phyloP scores from a whole-genome alignment of 176 grass and related monocot genomes.

The Oryza longistaminata region DNA sequence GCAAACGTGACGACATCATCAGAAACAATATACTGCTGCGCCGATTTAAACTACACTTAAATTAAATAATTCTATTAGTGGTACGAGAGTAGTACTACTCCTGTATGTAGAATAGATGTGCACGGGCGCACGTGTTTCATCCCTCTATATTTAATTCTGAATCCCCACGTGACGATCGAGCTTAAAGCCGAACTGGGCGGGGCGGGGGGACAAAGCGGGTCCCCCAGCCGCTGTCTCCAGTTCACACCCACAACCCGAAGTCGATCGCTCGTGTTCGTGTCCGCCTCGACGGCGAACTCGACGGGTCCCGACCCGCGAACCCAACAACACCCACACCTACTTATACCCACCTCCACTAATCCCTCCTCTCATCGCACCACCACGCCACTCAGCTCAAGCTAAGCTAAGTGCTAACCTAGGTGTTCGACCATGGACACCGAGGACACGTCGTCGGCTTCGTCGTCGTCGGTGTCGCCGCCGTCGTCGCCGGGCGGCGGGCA shows the following conservation, averaged over 20 bases:
- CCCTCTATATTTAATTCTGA: neutral
- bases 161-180: neutral
- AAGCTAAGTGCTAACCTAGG: neutral
- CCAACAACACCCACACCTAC: neutral
- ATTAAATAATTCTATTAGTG: too few relatives aligned
- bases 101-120: too few relatives aligned
- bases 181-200: too few relatives aligned
- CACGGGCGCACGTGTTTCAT: conserved; percentile 7
- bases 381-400: neutral
- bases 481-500: too few relatives aligned
- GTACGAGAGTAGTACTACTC: too few relatives aligned
- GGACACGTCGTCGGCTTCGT: neutral
- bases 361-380: neutral
- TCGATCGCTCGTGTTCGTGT: neutral
- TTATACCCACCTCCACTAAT: neutral
- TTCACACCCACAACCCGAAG: conserved; percentile 12
- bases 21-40: too few relatives aligned
- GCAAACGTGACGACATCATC: too few relatives aligned
- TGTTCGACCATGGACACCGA: conserved; percentile 5
- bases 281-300: conserved; percentile 2
- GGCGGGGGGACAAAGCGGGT: neutral
- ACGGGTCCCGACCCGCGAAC: neutral
- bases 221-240: neutral
- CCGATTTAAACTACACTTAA: too few relatives aligned
- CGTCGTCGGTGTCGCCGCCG: neutral